These are phyloP conservation scores for Globisporangium perplexum DNA, from an alignment of 352 stramenopile species.

Conservation along the genomic window DNA sequence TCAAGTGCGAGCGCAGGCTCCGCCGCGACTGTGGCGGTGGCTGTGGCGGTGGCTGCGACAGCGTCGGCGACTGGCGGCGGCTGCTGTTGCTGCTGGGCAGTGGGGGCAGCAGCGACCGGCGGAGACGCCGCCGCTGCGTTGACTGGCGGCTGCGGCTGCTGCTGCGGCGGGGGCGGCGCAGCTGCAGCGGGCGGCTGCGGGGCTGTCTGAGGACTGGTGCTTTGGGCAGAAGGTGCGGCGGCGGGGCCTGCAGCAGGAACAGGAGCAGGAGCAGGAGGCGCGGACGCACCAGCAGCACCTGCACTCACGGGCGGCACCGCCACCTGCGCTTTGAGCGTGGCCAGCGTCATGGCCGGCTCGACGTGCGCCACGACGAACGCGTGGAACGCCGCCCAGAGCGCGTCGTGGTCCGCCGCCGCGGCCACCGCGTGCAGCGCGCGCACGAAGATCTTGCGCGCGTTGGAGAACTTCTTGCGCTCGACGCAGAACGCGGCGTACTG, in stretches of 20 bases:
- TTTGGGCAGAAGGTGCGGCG: conserved; percentile 4
- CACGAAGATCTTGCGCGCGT: conserved; percentile 71
- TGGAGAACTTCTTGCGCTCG: conserved; percentile 68
- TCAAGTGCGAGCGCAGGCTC: conserved; percentile 18
- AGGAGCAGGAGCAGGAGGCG: background rate
- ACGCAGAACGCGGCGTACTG: conserved; percentile 72
- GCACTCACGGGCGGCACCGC: conserved; percentile 15
- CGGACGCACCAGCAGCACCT: background rate
- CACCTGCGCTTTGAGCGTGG: conserved; percentile 54
- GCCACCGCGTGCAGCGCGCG: conserved; percentile 40
- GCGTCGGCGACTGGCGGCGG: background rate
- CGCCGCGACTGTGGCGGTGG: too few relatives aligned
- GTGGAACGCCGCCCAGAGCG: conserved; percentile 51
- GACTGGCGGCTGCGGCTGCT: background rate
- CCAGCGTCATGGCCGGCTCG: conserved; percentile 44
- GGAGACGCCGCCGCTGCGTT: too few relatives aligned
- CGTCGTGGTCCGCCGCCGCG: conserved; percentile 20
- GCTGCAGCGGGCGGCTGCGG: too few relatives aligned
- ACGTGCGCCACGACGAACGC: conserved; percentile 59
- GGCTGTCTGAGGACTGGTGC: background rate
- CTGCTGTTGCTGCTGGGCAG: background rate
- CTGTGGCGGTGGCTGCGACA: background rate
- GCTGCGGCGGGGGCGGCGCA: too few relatives aligned
- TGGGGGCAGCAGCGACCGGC: background rate
- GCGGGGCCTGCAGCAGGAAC: background rate